phyloP scores from a whole-genome alignment of 768 basidiomycete species.

The Gautieria morchelliformis region DNA sequence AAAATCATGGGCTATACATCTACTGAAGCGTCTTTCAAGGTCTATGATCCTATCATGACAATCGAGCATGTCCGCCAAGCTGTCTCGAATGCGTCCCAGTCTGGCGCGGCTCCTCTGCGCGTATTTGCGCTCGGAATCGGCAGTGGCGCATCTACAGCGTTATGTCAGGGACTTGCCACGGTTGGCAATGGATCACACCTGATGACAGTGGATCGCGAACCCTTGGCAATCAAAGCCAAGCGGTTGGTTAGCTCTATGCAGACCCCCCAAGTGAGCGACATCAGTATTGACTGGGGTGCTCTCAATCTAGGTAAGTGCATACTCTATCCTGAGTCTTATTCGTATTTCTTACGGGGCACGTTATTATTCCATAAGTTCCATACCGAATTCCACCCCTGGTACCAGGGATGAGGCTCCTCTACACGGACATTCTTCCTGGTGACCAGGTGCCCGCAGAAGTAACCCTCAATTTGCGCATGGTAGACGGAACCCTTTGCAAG shows the following conservation, averaged over 20 bases:
- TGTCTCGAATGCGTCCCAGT: slow-evolving; percentile 14
- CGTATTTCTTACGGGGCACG: slow-evolving; percentile 9
- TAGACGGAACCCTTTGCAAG: slow-evolving; percentile 15
- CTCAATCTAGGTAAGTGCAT: slow-evolving; percentile 11
- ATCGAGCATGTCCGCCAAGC: slow-evolving; percentile 18
- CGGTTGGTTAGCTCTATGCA: slow-evolving; percentile 42
- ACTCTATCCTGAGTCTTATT: slow-evolving; percentile 14
- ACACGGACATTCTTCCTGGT: slow-evolving; percentile 23
- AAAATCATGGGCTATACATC: neutral
- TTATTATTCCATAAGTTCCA: slow-evolving; percentile 24
- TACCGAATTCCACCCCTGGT: slow-evolving; percentile 22
- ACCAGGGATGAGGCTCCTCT: slow-evolving; percentile 24
- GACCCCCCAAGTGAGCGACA: slow-evolving; percentile 34
- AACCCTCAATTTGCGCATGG: slow-evolving; percentile 18
- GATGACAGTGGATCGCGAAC: slow-evolving; percentile 36
- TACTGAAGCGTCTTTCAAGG: slow-evolving; percentile 8
- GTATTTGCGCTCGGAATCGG: slow-evolving; percentile 57
- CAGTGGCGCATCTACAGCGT: slow-evolving; percentile 33
- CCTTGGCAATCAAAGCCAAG: slow-evolving; percentile 39
- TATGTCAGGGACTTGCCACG: slow-evolving; percentile 45
- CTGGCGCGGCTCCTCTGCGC: slow-evolving; percentile 27
- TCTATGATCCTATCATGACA: slow-evolving; percentile 15
- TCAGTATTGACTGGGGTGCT: slow-evolving; percentile 40
- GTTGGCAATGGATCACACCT: slow-evolving; percentile 43
- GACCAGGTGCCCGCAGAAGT: slow-evolving; percentile 19